These are phyloP conservation scores for Aegle marmelos DNA, from an alignment of 345 rosid genomes.

Conservation along the genomic window DNA sequence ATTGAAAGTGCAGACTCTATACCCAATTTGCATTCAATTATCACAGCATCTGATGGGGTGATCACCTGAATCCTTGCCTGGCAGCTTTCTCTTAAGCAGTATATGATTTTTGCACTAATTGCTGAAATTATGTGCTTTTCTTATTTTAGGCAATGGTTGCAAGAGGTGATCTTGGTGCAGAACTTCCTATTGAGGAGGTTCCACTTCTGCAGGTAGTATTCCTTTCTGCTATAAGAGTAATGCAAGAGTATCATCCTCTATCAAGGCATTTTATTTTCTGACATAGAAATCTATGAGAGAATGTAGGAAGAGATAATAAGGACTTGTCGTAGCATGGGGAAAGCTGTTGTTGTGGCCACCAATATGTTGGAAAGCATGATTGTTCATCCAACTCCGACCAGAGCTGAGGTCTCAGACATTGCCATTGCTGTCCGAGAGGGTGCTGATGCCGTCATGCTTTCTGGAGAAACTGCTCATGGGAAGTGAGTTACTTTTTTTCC, in stretches of 20 bases:
- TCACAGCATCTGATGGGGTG: conserved; percentile 99
- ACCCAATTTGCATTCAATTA: conserved; percentile 88
- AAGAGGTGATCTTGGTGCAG: conserved; percentile 99
- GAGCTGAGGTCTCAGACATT: conserved; percentile 99
- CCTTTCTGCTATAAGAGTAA: conserved; percentile 18
- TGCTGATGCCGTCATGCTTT: conserved; percentile 97
- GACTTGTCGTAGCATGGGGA: conserved; percentile 97
- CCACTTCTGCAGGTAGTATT: conserved; percentile 87
- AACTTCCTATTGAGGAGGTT: conserved; percentile 99
- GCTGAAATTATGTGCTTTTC: conserved; percentile 11
- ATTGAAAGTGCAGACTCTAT: conserved; percentile 98
- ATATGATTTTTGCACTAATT: not conserved
- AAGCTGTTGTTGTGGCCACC: conserved; percentile 98
- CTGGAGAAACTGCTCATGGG: conserved; percentile 99
- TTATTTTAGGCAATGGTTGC: conserved; percentile 93
- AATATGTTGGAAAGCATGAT: conserved; percentile 99
- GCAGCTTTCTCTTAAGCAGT: conserved; percentile 13
- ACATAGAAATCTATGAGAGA: conserved; percentile 2
- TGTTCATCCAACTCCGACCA: conserved; percentile 95
- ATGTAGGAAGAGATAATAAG: conserved; percentile 86
- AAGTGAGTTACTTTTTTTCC: conserved; percentile 52
- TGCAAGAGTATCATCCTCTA: conserved; percentile 7
- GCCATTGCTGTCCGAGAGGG: conserved; percentile 99
- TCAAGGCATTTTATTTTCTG: conserved; percentile 16
- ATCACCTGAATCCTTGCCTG: conserved; percentile 24